Conservation (phyloP, 164 flowering plant genomes). For the Vitis rupestris region DNA sequence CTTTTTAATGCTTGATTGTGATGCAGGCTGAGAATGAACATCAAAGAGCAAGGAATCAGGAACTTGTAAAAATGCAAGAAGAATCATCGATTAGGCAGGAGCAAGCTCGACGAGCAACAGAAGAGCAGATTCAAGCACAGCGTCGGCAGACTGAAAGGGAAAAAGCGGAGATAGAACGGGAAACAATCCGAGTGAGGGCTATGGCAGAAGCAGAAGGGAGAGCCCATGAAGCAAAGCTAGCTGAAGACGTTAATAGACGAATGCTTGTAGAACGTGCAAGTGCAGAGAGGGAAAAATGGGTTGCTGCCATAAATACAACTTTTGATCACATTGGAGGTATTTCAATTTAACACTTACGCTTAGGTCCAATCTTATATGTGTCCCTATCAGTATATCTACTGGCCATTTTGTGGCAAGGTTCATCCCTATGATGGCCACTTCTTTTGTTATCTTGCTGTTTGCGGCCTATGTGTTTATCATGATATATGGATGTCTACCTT, state of each 20-base stretch:
- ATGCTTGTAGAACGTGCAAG: constrained; percentile 68
- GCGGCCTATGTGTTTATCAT: no score
- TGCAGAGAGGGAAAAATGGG: constrained; percentile 89
- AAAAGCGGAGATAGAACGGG: constrained; percentile 85
- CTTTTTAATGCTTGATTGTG: constrained; percentile 1
- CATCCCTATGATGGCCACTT: no score
- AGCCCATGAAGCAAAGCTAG: constrained; percentile 88
- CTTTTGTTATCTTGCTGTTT: no score
- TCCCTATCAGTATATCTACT: no score
- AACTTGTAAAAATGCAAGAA: constrained; percentile 93
- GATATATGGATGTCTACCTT: no score
- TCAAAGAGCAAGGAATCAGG: constrained; percentile 80
- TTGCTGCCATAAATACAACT: constrained; percentile 86
- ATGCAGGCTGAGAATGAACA: constrained; percentile 79
- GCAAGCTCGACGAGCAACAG: constrained; percentile 78
- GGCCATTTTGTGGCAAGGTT: no score
- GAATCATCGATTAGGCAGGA: constrained; percentile 80
- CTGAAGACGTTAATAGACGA: constrained; percentile 80
- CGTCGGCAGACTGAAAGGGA: constrained; percentile 86
- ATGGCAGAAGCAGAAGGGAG: constrained; percentile 95
- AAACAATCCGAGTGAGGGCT: constrained; percentile 74
- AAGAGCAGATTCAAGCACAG: constrained; percentile 90
- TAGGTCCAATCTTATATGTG: no score
- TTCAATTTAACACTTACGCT: background rate
- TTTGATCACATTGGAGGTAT: constrained; percentile 92